Percentiles rank a stretch among this genome's conserved stretches.
These are phyloP conservation scores for Stemphylium lycopersici DNA, from an alignment of 2,329 filamentous ascomycete species.

Conservation along the genomic window DNA sequence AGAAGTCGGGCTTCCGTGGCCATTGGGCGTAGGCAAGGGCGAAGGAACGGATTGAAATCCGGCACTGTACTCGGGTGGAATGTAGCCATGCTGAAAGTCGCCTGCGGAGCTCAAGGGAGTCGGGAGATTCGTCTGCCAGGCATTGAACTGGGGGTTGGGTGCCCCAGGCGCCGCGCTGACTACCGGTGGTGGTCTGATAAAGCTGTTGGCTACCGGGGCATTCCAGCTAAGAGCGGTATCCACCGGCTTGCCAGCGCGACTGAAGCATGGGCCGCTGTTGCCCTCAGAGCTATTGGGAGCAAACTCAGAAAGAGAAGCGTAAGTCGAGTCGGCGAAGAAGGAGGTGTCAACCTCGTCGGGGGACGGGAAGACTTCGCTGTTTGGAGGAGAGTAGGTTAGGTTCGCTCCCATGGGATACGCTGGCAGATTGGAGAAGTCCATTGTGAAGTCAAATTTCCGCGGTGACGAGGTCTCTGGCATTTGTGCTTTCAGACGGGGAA, in stretches of 20 bases:
- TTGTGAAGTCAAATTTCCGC: neutral
- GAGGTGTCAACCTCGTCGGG: constrained; percentile 8
- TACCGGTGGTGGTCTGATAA: constrained; percentile 1
- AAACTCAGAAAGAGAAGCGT: constrained; percentile 5
- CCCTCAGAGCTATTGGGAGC: neutral
- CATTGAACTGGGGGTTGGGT: neutral
- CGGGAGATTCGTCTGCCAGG: constrained; percentile 5
- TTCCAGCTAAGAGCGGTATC: constrained; percentile 3
- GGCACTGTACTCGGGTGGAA: neutral
- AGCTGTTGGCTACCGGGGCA: constrained; percentile 4
- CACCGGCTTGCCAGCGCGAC: neutral
- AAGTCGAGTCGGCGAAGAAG: constrained; percentile 4
- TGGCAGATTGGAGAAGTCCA: constrained; percentile 8
- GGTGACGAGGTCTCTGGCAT: neutral
- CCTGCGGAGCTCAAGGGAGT: constrained; percentile 6
- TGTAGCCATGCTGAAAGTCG: constrained; percentile 8
- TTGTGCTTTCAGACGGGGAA: neutral
- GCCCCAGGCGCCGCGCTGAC: neutral
- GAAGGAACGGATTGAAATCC: constrained; percentile 8
- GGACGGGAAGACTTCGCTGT: constrained; percentile 11
- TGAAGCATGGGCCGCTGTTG: constrained; percentile 3
- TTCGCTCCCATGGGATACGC: constrained; percentile 1
- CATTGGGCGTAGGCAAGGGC: constrained; percentile 7
- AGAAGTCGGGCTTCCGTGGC: constrained; percentile 3
- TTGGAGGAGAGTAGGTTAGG: constrained; percentile 10